phyloP scores from a whole-genome alignment of 805 yeast genomes.

The Ascoidea asiatica region DNA sequence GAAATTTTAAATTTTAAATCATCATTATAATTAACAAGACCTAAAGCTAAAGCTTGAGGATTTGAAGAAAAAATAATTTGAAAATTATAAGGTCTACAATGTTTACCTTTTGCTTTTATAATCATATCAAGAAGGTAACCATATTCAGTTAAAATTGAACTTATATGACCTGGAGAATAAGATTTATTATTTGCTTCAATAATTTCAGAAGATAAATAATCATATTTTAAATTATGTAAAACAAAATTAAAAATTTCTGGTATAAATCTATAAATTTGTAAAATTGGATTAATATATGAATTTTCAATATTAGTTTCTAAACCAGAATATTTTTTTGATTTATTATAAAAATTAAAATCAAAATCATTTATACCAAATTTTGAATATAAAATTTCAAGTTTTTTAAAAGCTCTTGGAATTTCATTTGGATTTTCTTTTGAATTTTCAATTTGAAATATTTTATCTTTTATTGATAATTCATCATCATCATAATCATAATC shows the following conservation, averaged over 20 bases:
- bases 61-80: constrained; percentile 34
- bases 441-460: constrained; percentile 1
- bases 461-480: constrained; percentile 4
- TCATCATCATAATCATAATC: constrained; percentile 6
- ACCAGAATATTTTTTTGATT: constrained; percentile 44
- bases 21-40: constrained; percentile 35
- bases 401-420: constrained; percentile 59
- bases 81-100: constrained; percentile 75
- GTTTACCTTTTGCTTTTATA: constrained; percentile 61
- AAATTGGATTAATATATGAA: constrained; percentile 60
- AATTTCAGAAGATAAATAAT: constrained; percentile 24
- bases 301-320: constrained; percentile 80
- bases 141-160: constrained; percentile 58
- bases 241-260: constrained; percentile 61
- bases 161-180: constrained; percentile 14
- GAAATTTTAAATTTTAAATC: constrained; percentile 3
- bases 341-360: constrained; percentile 75
- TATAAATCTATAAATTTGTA: constrained; percentile 70
- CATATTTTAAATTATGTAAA: constrained; percentile 39
- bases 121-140: constrained; percentile 92
- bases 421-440: constrained; percentile 1
- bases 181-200: constrained; percentile 21
- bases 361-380: constrained; percentile 90
- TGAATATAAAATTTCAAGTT: constrained; percentile 68
- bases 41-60: constrained; percentile 36